phyloP scores from a whole-genome alignment of 2,329 filamentous ascomycete species.

The Fusarium sp. region DNA sequence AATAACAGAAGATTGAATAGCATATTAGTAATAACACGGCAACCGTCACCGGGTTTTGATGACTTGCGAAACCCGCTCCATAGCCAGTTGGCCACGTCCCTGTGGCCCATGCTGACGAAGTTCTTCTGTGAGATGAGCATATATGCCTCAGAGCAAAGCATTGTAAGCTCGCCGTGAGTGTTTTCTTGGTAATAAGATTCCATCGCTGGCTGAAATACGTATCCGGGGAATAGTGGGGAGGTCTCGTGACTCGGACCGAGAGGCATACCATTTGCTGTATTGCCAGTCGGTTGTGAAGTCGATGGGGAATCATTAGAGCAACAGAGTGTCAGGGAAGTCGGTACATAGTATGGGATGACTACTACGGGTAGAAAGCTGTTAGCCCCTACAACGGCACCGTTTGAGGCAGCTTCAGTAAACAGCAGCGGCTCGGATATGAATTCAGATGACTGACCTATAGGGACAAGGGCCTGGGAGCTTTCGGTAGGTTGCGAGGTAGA shows the following conservation, averaged over 20 bases:
- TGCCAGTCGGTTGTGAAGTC: not conserved
- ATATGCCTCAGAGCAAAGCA: constrained; percentile 48
- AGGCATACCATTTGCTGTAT: not conserved
- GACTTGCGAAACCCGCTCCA: constrained; percentile 43
- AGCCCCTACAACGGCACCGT: not conserved
- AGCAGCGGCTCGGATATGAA: not conserved
- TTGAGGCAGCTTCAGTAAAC: not conserved
- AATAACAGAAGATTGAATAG: not conserved
- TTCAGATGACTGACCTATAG: not conserved
- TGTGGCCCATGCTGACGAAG: constrained; percentile 39
- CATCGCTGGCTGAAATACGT: constrained; percentile 1
- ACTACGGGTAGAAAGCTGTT: not conserved
- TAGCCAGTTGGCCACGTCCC: constrained; percentile 40
- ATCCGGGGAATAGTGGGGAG: not conserved
- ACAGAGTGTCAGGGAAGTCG: not conserved
- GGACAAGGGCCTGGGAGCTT: not conserved
- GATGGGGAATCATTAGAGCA: not conserved
- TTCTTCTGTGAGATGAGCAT: constrained; percentile 48
- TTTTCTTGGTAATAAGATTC: not conserved
- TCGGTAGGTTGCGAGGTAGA: not conserved
- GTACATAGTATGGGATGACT: not conserved
- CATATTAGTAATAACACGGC: constrained; percentile 43
- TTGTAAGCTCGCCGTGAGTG: constrained; percentile 43
- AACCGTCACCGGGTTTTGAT: constrained; percentile 40
- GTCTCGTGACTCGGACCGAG: not conserved